These are phyloP conservation scores for Aureobasidium musti DNA, from an alignment of 2,329 filamentous ascomycete species.

Conservation along the genomic window DNA sequence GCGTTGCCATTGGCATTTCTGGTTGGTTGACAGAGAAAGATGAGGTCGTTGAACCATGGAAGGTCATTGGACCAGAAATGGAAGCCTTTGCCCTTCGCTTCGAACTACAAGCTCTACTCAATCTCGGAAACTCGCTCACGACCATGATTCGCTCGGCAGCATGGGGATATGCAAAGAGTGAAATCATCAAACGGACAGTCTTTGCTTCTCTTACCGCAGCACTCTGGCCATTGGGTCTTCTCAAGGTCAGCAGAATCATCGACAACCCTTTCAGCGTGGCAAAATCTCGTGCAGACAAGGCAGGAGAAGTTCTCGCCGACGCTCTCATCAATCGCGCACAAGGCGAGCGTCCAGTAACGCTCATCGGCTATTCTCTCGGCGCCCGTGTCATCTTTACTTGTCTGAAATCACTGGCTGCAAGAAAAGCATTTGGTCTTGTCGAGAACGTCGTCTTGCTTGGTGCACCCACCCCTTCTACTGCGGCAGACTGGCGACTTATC, in stretches of 20 bases:
- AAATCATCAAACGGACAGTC: slow-evolving; percentile 67
- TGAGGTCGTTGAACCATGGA: slow-evolving; percentile 77
- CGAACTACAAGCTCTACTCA: slow-evolving; percentile 75
- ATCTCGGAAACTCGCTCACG: slow-evolving; percentile 75
- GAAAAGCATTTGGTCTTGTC: slow-evolving; percentile 78
- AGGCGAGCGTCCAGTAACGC: slow-evolving; percentile 45
- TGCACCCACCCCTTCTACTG: slow-evolving; percentile 71
- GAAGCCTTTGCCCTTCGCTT: slow-evolving; percentile 84
- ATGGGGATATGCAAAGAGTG: slow-evolving; percentile 73
- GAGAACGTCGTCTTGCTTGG: slow-evolving; percentile 84
- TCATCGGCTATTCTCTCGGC: slow-evolving; percentile 46
- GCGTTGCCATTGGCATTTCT: slow-evolving; percentile 78
- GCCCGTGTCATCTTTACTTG: slow-evolving; percentile 74
- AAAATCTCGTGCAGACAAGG: slow-evolving; percentile 43
- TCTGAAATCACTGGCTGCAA: slow-evolving; percentile 71
- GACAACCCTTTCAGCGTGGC: slow-evolving; percentile 48
- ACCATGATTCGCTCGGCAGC: slow-evolving; percentile 76
- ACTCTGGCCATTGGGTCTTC: slow-evolving; percentile 52
- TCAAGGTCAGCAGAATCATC: slow-evolving; percentile 49
- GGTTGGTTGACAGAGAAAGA: slow-evolving; percentile 76
- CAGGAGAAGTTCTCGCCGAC: slow-evolving; percentile 46
- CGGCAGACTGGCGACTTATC: slow-evolving; percentile 72
- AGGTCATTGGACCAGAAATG: slow-evolving; percentile 66
- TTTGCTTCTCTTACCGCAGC: slow-evolving; percentile 52
- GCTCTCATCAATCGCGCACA: slow-evolving; percentile 47